These are phyloP conservation scores for Pseudocercospora eumusae DNA, from an alignment of 2,329 filamentous ascomycete species.

Conservation along the genomic window DNA sequence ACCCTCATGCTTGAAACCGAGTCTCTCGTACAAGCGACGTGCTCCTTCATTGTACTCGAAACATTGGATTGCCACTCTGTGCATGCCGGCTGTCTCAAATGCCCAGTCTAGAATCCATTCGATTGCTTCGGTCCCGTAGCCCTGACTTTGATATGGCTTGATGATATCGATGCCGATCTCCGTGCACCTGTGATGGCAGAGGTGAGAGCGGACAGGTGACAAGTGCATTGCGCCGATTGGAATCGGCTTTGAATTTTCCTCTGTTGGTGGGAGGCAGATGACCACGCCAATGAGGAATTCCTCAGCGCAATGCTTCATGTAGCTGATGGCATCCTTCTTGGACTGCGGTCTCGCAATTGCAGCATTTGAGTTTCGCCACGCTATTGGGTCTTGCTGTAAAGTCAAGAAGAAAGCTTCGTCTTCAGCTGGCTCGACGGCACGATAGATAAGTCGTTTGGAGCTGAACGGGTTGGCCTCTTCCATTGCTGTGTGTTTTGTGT, in stretches of 20 bases:
- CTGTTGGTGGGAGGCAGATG: conserved; percentile 40
- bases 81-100: conserved; percentile 49
- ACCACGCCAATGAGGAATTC: conserved; percentile 42
- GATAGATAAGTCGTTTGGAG: conserved; percentile 45
- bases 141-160: conserved; percentile 41
- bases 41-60: conserved; percentile 51
- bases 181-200: conserved; percentile 46
- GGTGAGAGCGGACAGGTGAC: conserved; percentile 22
- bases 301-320: conserved; percentile 28
- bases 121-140: conserved; percentile 53
- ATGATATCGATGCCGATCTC: conserved; percentile 47
- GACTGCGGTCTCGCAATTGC: conserved; percentile 38
- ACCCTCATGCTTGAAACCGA: conserved; percentile 53
- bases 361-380: conserved; percentile 23
- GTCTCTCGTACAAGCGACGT: conserved; percentile 46
- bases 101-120: conserved; percentile 53
- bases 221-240: conserved; percentile 43
- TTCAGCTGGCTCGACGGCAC: conserved; percentile 38
- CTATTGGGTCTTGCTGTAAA: conserved; percentile 24
- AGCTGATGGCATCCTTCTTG: conserved; percentile 34
- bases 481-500: background rate
- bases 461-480: conserved; percentile 35
- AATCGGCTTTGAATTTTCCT: conserved; percentile 10
- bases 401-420: conserved; percentile 36
- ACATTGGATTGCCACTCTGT: conserved; percentile 47